Evolutionary conservation across 306 rosid genomes (phyloP), one percentile per base, ranked within the genome.

Genomic region (Aeschynomene evenia): DNA sequence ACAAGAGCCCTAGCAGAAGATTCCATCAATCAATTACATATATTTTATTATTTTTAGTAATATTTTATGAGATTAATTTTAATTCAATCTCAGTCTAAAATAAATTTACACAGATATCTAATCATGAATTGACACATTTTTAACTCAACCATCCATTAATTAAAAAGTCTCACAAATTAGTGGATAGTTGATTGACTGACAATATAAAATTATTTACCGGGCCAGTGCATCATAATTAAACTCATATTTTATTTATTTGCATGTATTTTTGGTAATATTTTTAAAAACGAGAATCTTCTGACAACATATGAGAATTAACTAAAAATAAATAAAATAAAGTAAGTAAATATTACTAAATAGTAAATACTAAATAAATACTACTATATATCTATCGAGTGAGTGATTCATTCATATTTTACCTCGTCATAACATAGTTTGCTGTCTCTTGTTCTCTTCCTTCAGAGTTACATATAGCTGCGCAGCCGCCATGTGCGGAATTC

Each of bases 401-500:
- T 24, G 24, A 4, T 20, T 20, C 12, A 20, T 7, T 16, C 42
- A 7, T 31, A 49, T 15, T 39, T 51, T 14, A 26, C 34, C 43
- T 3, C 34, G 50, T 43, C 15, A 37, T 3, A 6, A 36, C 10
- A 4, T 9, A 39, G 13, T 13, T 34, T 10, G 3, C 46, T 45
- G 14, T 23, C 40, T 22, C 36, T 1, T 12, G 28, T 51, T 40
- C 26, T 28, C 63, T 53, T 49, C 60, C 1, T 31, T 16, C 7
- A 51, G 76, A n/a, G 37, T 54, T 56, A 46, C 18, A 33, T 19
- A 22, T 4, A n/a, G 14, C 5, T 3, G 26, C 0, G 61, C 31
- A 58, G 88, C 83, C 87, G 84, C 83, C 96, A 94, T 94, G 99
- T 94, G 99, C 63, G 99, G 99, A 28, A 94, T 94, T 60, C 91